These are phyloP conservation scores for Candida sanyaensis DNA, from an alignment of 1,139 yeast genomes.

Conservation along the genomic window DNA sequence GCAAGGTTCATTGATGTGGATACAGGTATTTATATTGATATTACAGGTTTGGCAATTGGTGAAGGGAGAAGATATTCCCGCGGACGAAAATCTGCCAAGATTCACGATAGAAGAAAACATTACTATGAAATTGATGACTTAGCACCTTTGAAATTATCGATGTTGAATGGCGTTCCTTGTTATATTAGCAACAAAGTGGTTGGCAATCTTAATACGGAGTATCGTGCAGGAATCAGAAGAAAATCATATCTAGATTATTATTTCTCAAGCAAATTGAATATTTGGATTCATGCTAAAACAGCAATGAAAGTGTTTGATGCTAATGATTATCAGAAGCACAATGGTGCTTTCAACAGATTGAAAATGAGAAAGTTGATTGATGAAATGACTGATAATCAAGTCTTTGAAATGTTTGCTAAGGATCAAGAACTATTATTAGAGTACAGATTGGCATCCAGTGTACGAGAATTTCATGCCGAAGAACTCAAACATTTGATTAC, in stretches of 20 bases:
- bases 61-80: slow-evolving; percentile 19
- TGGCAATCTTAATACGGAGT: slow-evolving; percentile 26
- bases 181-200: slow-evolving; percentile 27
- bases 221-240: slow-evolving; percentile 21
- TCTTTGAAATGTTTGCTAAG: slow-evolving; percentile 16
- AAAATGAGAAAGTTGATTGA: slow-evolving; percentile 5
- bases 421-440: slow-evolving; percentile 19
- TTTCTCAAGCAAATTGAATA: slow-evolving; percentile 27
- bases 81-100: slow-evolving; percentile 10
- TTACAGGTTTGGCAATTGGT: slow-evolving; percentile 49
- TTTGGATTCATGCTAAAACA: slow-evolving; percentile 28
- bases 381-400: slow-evolving; percentile 20
- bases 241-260: slow-evolving; percentile 27
- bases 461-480: slow-evolving; percentile 18
- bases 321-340: slow-evolving; percentile 19
- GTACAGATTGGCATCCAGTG: slow-evolving; percentile 17
- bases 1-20: slow-evolving; percentile 59
- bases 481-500: slow-evolving; percentile 18
- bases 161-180: slow-evolving; percentile 30
- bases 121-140: slow-evolving; percentile 23
- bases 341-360: slow-evolving; percentile 4
- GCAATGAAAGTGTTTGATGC: slow-evolving; percentile 21
- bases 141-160: slow-evolving; percentile 25
- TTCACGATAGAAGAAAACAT: slow-evolving; percentile 33
- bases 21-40: slow-evolving; percentile 60